Conservation (phyloP, 2,329 filamentous ascomycete species). For the Colletotrichum australisinense region DNA sequence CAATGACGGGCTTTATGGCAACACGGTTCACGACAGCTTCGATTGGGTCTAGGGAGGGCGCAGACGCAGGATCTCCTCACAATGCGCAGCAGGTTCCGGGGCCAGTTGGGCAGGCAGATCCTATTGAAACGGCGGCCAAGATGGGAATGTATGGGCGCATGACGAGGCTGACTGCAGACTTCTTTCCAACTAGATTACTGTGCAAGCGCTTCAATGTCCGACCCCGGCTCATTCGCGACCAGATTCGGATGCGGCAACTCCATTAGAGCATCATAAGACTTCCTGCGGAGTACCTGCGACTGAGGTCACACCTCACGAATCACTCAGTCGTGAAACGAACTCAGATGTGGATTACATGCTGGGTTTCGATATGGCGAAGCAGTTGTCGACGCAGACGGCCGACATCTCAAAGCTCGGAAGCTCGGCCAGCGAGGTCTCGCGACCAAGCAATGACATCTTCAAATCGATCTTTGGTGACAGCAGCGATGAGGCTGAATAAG, state of each 20-base stretch:
- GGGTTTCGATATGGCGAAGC: background rate
- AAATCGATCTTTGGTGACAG: constrained; percentile 94
- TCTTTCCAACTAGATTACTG: constrained; percentile 85
- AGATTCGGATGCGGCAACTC: constrained; percentile 51
- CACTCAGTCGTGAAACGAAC: too few relatives aligned
- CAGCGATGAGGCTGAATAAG: constrained; percentile 67
- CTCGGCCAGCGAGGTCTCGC: background rate
- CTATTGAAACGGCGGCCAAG: constrained; percentile 86
- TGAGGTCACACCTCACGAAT: background rate
- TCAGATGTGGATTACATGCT: background rate
- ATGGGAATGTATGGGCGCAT: constrained; percentile 93
- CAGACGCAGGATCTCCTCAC: constrained; percentile 35
- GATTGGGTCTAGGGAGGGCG: constrained; percentile 47
- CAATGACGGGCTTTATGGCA: constrained; percentile 92
- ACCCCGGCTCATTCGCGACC: constrained; percentile 76
- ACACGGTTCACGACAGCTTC: constrained; percentile 86
- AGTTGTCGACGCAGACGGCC: background rate
- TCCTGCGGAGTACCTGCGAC: background rate
- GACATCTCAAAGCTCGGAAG: constrained; percentile 30
- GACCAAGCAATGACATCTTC: constrained; percentile 65
- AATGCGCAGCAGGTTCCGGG: constrained; percentile 58
- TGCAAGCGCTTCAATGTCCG: constrained; percentile 96
- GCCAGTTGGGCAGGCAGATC: constrained; percentile 72
- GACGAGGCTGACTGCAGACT: constrained; percentile 79
- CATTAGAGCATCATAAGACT: background rate